Base-by-base conservation (phyloP, 768 basidiomycete species). In the Mrakia frigida region DNA sequence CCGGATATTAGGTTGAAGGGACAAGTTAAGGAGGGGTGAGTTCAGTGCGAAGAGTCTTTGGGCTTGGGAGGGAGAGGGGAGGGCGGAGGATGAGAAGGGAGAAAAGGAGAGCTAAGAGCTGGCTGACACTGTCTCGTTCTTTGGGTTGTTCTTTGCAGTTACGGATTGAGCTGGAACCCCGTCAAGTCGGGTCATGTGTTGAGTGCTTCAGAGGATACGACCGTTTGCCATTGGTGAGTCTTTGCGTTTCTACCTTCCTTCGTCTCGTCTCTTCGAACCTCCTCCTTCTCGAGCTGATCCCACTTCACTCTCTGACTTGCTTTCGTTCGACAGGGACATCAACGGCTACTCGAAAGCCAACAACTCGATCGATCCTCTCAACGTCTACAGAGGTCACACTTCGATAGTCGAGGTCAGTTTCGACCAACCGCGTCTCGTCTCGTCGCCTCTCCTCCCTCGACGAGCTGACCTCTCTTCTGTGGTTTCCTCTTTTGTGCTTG, bases 141-240 rank as follows among this genome's bases (percentile, higher is more conserved):
- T 18, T 39, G 16, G 16, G 16, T 37, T 41, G 3, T 41, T 50
- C 41, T 5, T 21, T 35, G 16, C 78, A 95, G 94, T 39, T 99
- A 93, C 82, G 97, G 97, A 4, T 84, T 99, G 63, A 90, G 92
- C 31, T 99, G 97, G 97, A 97, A 88, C 85, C 90, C 93, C 7
- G 82, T 87, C 53, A 94, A 91, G 82, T 79, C 86, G 53, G 97
- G 97, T 0, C 89, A 94, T 81, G 86, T 99, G 21, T 86, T 98
- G 9, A 93, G 92, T 80, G 92, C 93, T 31, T 94, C 93, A 6
- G 95, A 98, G 83, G 97, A 98, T 83, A 93, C 90, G 86, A 97
- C 95, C 0, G 89, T 98, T 52, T 97, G 94, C 80, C 89, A 94
- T 82, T 99, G 97, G 94, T 92, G 80, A 78, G 88, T 6, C 39